These are phyloP conservation scores for Lecanosticta acicola DNA, from an alignment of 2,329 filamentous ascomycete species.

Conservation along the genomic window DNA sequence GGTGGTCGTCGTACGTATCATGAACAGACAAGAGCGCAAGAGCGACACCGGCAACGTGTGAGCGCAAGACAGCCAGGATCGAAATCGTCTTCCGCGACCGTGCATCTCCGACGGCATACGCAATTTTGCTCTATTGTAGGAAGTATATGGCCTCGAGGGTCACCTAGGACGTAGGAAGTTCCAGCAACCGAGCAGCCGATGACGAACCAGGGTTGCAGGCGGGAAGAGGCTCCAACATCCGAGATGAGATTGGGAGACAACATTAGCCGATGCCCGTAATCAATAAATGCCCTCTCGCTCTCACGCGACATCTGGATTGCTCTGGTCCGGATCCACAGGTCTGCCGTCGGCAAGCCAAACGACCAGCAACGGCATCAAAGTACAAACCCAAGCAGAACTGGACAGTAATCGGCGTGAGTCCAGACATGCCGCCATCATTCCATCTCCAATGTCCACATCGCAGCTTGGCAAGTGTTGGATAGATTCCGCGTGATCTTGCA, in stretches of 20 bases:
- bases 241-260: conserved; percentile 3
- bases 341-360: conserved; percentile 4
- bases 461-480: not conserved
- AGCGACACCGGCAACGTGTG: not conserved
- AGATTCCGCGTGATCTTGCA: not conserved
- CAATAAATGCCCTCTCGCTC: not conserved
- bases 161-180: not conserved
- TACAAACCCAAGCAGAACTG: conserved; percentile 4
- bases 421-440: too few relatives aligned
- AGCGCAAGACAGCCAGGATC: not conserved
- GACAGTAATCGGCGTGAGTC: too few relatives aligned
- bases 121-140: not conserved
- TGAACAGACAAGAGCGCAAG: conserved; percentile 2
- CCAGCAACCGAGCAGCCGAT: not conserved
- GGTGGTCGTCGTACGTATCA: conserved; percentile 2
- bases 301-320: conserved; percentile 8
- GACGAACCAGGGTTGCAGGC: conserved; percentile 3
- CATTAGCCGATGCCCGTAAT: not conserved
- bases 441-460: not conserved
- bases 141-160: not conserved
- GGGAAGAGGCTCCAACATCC: conserved; percentile 4
- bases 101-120: not conserved
- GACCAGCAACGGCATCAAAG: conserved; percentile 2
- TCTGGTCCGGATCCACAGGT: conserved; percentile 4
- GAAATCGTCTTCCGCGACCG: not conserved